These are phyloP conservation scores for Boletellus dicymbophilus DNA, from an alignment of 1,284 basidiomycete genomes.

Conservation along the genomic window DNA sequence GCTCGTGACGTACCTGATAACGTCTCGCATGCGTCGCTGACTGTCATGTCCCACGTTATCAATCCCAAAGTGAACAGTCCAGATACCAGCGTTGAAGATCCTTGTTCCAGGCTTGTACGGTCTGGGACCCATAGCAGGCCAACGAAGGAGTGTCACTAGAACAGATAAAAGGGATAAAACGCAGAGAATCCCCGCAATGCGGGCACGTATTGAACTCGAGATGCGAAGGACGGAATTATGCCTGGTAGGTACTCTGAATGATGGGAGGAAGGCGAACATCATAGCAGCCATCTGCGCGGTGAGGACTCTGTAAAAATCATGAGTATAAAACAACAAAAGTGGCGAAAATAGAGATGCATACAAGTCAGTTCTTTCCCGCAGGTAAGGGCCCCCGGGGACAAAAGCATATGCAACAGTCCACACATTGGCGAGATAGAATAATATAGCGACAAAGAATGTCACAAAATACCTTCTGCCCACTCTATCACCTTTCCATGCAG, in stretches of 20 bases:
- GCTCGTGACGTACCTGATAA: conserved; percentile 54
- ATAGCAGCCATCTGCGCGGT: conserved; percentile 51
- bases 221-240: conserved; percentile 5
- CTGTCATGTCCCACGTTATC: conserved; percentile 84
- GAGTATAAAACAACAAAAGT: background rate
- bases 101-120: conserved; percentile 72
- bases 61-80: conserved; percentile 92
- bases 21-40: conserved; percentile 74
- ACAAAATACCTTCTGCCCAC: conserved; percentile 52
- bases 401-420: conserved; percentile 95
- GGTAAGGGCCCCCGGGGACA: conserved; percentile 79
- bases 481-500: conserved; percentile 32
- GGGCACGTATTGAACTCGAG: conserved; percentile 19
- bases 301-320: conserved; percentile 45
- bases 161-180: conserved; percentile 52
- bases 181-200: conserved; percentile 37
- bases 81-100: conserved; percentile 86
- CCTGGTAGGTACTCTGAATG: conserved; percentile 17
- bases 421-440: conserved; percentile 72
- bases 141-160: conserved; percentile 53
- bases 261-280: conserved; percentile 48
- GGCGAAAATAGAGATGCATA: conserved; percentile 37
- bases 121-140: conserved; percentile 45
- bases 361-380: conserved; percentile 83
- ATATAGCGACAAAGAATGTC: conserved; percentile 62